Base-by-base conservation (phyloP, 2,329 filamentous ascomycete genomes). In the Sporothrix protearum region DNA sequence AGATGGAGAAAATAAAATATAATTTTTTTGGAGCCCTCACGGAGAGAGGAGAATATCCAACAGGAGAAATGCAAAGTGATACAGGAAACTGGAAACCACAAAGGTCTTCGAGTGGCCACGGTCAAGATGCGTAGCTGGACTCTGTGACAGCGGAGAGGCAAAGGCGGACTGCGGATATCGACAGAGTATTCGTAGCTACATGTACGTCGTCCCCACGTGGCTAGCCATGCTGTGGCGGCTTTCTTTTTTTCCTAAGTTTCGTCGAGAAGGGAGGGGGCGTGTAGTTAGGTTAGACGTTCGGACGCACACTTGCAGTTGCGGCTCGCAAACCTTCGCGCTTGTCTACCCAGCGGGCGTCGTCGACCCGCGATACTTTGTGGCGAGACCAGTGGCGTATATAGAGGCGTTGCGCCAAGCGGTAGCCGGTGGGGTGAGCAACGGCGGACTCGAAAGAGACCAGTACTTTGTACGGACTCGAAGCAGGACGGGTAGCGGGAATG, bases 1-100 rank as follows among this genome's bases (percentile, higher is more conserved):
- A 45, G 45, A 70, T 55, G 47, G 57, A 66, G 42, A 66, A 49
- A 42, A 70, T 61, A 70, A 63, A 70, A 36, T 30, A 59, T 14
- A 25, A 51, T 7, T 10, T 36, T 64, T 25, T 22, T n/a, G n/a
- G 8, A 39, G 9, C n/a, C 51, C 16, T 19, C 45, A 59, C 22
- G 5, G 28, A 33, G 42, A 22, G 55, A 64, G 67, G 16, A 70
- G 57, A 70, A 51, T 33, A 16, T 22, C 9, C 25, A 53, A 67
- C 28, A 22, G 28, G 66, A 39, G 47, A 53, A 55, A 63, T 12
- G 45, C 25, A 42, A 33, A 22, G 30, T 4, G 49, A 36, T 39
- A 39, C 3, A 19, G 12, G 36, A 39, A 63, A n/a, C 2, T n/a
- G 30, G 14, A 59, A 12, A 45, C 36, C 12, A 39, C n/a, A 64